A percentile compares a stretch with the other conserved stretches of the same genome.
Conservation (phyloP, 306 rosid genomes). For the Echinosophora koreensis region DNA sequence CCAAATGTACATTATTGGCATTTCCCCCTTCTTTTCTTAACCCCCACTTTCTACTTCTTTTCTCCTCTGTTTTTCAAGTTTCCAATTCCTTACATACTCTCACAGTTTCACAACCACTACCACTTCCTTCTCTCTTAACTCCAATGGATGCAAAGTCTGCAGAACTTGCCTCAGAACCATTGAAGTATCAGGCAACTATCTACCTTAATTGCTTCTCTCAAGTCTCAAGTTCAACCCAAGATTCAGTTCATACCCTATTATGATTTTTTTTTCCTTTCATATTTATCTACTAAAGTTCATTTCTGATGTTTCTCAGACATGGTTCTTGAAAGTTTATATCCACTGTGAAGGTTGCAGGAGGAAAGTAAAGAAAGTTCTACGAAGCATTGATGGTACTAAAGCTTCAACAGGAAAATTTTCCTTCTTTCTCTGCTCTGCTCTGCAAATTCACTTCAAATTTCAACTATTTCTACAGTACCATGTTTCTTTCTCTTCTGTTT, state of each 20-base stretch:
- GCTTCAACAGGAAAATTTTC: neutral
- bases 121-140: constrained; percentile 19
- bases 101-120: neutral
- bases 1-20: constrained; percentile 42
- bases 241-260: neutral
- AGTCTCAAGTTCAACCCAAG: neutral
- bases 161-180: constrained; percentile 49
- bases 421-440: constrained; percentile 18
- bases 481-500: neutral
- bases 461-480: constrained; percentile 1
- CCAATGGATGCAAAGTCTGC: constrained; percentile 63
- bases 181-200: constrained; percentile 60
- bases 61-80: constrained; percentile 37
- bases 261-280: neutral
- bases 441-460: constrained; percentile 41
- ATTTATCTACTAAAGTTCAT: neutral
- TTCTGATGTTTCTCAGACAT: constrained; percentile 49
- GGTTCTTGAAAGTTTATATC: constrained; percentile 66
- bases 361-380: constrained; percentile 85
- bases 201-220: neutral
- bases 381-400: constrained; percentile 75
- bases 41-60: constrained; percentile 29
- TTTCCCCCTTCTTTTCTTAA: constrained; percentile 33
- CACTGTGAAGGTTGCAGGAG: constrained; percentile 92
- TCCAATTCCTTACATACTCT: constrained; percentile 40